Evolutionary conservation across 805 yeast species (phyloP).

Genomic region (Hanseniaspora clermontiae): DNA sequence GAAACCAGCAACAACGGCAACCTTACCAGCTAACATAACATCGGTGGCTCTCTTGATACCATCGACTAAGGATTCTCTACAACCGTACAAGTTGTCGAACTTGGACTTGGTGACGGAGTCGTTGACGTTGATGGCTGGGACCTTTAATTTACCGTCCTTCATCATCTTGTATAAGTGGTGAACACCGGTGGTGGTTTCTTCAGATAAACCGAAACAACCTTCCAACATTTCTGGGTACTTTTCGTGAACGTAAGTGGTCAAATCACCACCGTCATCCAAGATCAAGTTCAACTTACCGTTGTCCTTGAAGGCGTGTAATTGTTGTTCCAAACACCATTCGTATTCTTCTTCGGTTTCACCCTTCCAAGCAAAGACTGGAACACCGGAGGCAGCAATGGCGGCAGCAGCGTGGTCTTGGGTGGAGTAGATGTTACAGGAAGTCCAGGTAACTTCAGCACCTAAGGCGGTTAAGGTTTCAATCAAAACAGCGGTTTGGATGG

Average conservation of each 20-base stretch:
- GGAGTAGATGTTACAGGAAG: constrained; percentile 97
- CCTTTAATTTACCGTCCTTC: constrained; percentile 77
- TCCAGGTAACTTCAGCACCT: constrained; percentile 99
- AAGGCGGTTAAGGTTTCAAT: constrained; percentile 93
- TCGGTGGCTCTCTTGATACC: constrained; percentile 99
- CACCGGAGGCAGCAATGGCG: constrained; percentile 98
- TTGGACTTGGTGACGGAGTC: constrained; percentile 98
- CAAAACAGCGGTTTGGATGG: constrained; percentile 97
- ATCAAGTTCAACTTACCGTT: constrained; percentile 88
- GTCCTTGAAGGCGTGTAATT: constrained; percentile 95
- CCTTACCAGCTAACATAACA: constrained; percentile 98
- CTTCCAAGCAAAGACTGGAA: constrained; percentile 99
- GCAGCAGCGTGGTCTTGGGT: constrained; percentile 99
- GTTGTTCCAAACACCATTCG: constrained; percentile 98
- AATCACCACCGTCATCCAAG: constrained; percentile 98
- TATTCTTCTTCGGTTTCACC: constrained; percentile 99
- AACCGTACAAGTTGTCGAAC: constrained; percentile 98
- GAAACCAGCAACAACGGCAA: constrained; percentile 97
- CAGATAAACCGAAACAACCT: constrained; percentile 90
- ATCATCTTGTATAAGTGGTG: constrained; percentile 97
- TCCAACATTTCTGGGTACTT: constrained; percentile 95
- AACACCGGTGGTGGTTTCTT: constrained; percentile 99
- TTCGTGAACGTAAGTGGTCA: constrained; percentile 91
- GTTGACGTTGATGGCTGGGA: constrained; percentile 98
- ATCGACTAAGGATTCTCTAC: constrained; percentile 96